These are phyloP conservation scores for Lyophyllum semitale DNA, from an alignment of 768 basidiomycete species.

Conservation along the genomic window DNA sequence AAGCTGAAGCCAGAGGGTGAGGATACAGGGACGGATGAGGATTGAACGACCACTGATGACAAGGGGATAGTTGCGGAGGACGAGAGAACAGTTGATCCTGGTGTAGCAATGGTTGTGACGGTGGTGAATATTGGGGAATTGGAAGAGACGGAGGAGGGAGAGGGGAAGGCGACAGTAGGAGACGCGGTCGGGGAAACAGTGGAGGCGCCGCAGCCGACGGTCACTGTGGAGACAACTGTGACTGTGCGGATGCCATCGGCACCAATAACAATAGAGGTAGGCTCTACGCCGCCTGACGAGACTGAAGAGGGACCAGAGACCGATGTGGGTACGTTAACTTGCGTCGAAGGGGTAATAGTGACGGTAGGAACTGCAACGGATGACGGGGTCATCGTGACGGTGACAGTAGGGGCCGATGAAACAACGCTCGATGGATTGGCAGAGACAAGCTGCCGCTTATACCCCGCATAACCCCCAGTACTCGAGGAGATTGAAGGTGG, in stretches of 20 bases:
- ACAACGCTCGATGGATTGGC: slow-evolving; percentile 1
- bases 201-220: slow-evolving; percentile 23
- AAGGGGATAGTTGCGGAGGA: not conserved
- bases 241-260: slow-evolving; percentile 36
- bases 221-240: slow-evolving; percentile 33
- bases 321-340: not conserved
- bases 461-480: slow-evolving; percentile 12
- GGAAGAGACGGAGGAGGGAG: not conserved
- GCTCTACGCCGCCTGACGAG: slow-evolving; percentile 2
- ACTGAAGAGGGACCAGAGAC: slow-evolving; percentile 23
- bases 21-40: slow-evolving; percentile 1
- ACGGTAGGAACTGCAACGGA: slow-evolving; percentile 14
- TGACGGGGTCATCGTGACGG: slow-evolving; percentile 8
- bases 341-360: not conserved
- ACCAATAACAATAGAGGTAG: slow-evolving; percentile 26
- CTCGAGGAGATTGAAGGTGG: slow-evolving; percentile 3
- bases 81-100: not conserved
- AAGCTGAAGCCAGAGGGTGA: slow-evolving; percentile 6
- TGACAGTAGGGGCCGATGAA: slow-evolving; percentile 8
- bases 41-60: slow-evolving; percentile 6
- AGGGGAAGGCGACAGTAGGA: slow-evolving; percentile 8
- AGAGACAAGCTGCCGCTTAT: slow-evolving; percentile 18
- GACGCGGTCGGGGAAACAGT: slow-evolving; percentile 9
- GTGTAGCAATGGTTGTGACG: not conserved
- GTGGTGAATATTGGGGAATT: not conserved